These are phyloP conservation scores for Pterocarpus santalinus DNA, from an alignment of 306 rosid species.

Conservation along the genomic window DNA sequence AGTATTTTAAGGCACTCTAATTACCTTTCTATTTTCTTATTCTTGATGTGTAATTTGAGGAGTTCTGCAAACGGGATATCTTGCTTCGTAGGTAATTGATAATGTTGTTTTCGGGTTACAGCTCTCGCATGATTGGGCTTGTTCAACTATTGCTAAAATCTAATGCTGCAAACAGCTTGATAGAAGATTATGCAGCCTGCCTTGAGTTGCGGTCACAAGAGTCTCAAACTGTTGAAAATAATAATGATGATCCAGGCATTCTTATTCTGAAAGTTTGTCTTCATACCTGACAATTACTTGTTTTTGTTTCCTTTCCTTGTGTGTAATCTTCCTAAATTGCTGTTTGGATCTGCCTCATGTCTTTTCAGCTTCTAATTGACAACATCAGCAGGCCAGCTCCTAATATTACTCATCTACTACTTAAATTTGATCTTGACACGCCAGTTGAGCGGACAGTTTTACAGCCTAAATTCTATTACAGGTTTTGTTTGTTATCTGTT, in stretches of 20 bases:
- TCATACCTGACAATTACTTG: slow-evolving; percentile 12
- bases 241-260: slow-evolving; percentile 87
- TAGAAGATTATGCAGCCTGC: slow-evolving; percentile 99
- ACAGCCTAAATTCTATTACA: slow-evolving; percentile 95
- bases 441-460: slow-evolving; percentile 81
- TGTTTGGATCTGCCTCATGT: slow-evolving; percentile 16
- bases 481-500: slow-evolving; percentile 58
- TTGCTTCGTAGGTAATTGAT: slow-evolving; percentile 38
- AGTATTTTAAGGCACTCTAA: slow-evolving; percentile 80
- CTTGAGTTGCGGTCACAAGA: slow-evolving; percentile 89
- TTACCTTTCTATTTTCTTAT: slow-evolving; percentile 43
- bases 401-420: slow-evolving; percentile 83
- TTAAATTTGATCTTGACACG: slow-evolving; percentile 86
- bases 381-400: slow-evolving; percentile 95
- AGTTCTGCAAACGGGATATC: slow-evolving; percentile 27
- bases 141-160: slow-evolving; percentile 84
- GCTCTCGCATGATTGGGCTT: slow-evolving; percentile 97
- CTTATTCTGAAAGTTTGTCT: slow-evolving; percentile 89
- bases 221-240: slow-evolving; percentile 70
- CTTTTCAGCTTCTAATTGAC: slow-evolving; percentile 89
- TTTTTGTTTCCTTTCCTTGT: slow-evolving; percentile 19
- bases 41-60: slow-evolving; percentile 31
- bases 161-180: slow-evolving; percentile 75
- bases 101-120: slow-evolving; percentile 54
- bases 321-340: slow-evolving; percentile 22